phyloP scores from a whole-genome alignment of 164 flowering plant species.

The Sedum album region DNA sequence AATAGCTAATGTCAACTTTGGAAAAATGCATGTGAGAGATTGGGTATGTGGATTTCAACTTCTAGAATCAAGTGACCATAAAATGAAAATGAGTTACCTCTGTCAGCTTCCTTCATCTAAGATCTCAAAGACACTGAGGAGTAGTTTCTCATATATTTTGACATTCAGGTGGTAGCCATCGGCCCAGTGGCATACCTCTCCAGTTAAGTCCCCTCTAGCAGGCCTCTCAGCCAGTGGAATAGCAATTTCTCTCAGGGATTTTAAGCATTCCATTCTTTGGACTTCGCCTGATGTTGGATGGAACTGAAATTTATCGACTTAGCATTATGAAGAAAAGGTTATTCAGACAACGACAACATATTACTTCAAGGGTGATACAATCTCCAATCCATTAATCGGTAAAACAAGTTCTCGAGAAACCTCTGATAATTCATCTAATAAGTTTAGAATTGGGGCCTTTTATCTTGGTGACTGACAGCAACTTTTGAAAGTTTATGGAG shows the following conservation, averaged over 20 bases:
- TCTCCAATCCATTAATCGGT: background rate
- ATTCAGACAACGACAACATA: background rate
- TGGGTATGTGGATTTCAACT: background rate
- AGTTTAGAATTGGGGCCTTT: too few relatives aligned
- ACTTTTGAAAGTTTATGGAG: background rate
- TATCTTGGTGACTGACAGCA: background rate
- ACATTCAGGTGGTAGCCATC: slow-evolving; percentile 97
- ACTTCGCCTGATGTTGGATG: slow-evolving; percentile 74
- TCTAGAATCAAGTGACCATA: background rate
- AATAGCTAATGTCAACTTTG: background rate
- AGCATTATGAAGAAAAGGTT: slow-evolving; percentile 1
- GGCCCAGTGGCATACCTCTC: slow-evolving; percentile 99
- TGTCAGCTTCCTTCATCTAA: slow-evolving; percentile 91
- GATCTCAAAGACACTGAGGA: slow-evolving; percentile 84
- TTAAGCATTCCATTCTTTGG: slow-evolving; percentile 82
- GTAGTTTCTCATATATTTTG: slow-evolving; percentile 82
- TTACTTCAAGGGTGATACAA: background rate
- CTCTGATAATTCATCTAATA: too few relatives aligned
- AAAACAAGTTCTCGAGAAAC: slow-evolving; percentile 24
- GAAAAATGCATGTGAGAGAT: background rate
- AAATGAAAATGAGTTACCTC: slow-evolving; percentile 40
- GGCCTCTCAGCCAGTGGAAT: slow-evolving; percentile 93
- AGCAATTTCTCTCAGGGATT: slow-evolving; percentile 77
- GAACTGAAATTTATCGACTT: slow-evolving; percentile 32
- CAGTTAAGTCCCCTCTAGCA: slow-evolving; percentile 95